These are phyloP conservation scores for Termitomyces titanicus DNA, from an alignment of 768 basidiomycete genomes.

Conservation along the genomic window DNA sequence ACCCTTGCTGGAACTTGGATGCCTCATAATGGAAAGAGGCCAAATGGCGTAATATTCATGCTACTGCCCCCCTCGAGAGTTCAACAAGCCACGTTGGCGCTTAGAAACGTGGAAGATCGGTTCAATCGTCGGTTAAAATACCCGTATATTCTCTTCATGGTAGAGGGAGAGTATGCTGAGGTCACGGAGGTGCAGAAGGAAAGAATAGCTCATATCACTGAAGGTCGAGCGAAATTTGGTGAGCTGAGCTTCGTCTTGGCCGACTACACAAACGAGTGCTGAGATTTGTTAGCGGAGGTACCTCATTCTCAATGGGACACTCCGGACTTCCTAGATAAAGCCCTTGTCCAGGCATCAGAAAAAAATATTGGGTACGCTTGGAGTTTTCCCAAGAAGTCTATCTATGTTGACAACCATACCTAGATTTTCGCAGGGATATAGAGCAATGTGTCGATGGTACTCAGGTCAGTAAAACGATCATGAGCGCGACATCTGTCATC, in stretches of 20 bases:
- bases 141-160: conserved; percentile 26
- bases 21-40: not conserved
- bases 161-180: conserved; percentile 19
- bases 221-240: conserved; percentile 26
- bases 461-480: conserved; percentile 18
- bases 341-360: conserved; percentile 15
- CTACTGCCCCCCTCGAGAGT: conserved; percentile 22
- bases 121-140: conserved; percentile 27
- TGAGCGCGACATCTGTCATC: not conserved
- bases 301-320: no score
- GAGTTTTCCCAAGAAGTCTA: not conserved
- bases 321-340: no score
- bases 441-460: conserved; percentile 28
- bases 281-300: no score
- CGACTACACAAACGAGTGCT: no score
- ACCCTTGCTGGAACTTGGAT: not conserved
- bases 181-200: conserved; percentile 19
- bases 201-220: conserved; percentile 22
- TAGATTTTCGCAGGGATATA: conserved; percentile 25
- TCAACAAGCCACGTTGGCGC: conserved; percentile 23
- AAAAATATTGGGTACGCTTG: not conserved
- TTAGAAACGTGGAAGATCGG: conserved; percentile 26
- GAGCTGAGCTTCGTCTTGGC: not conserved
- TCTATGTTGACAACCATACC: not conserved
- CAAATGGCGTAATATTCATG: conserved; percentile 27